A percentile compares a stretch with the other conserved stretches of the same genome.
These are phyloP conservation scores for Solanum megistacrolobum DNA, from an alignment of 257 asterid species.

Conservation along the genomic window DNA sequence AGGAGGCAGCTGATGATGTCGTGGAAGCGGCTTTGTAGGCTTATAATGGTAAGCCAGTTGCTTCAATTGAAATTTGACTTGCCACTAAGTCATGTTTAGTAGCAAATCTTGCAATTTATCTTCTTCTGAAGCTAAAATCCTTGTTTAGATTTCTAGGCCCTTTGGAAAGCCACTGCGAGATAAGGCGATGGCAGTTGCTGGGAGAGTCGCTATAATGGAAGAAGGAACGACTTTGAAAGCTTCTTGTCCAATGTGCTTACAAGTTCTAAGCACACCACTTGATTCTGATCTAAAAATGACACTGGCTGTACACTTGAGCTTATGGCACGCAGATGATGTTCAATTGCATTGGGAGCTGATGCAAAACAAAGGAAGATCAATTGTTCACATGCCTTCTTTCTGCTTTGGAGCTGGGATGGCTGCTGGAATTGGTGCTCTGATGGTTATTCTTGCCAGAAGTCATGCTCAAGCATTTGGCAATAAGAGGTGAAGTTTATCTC, in stretches of 20 bases:
- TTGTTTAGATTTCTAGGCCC: conserved; percentile 32
- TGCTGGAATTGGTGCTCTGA: conserved; percentile 50
- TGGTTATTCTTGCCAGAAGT: conserved; percentile 34
- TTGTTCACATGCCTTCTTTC: conserved; percentile 52
- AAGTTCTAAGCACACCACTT: conserved; percentile 16
- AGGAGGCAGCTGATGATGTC: conserved; percentile 24
- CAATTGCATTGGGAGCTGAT: conserved; percentile 66
- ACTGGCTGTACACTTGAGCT: conserved; percentile 72
- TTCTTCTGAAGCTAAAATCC: neutral
- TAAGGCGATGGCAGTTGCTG: conserved; percentile 69
- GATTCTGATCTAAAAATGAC: conserved; percentile 49
- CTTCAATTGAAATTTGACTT: neutral
- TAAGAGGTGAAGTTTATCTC: neutral
- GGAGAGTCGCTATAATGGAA: conserved; percentile 36
- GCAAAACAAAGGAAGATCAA: conserved; percentile 34
- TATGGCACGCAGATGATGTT: conserved; percentile 88
- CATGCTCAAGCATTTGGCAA: conserved; percentile 11
- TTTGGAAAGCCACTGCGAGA: conserved; percentile 33
- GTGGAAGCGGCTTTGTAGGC: conserved; percentile 44
- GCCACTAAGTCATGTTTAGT: neutral
- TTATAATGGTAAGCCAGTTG: conserved; percentile 28
- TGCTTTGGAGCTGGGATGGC: conserved; percentile 55
- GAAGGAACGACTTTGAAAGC: conserved; percentile 30
- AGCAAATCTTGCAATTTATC: neutral
- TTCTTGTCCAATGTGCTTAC: conserved; percentile 73